phyloP scores from a whole-genome alignment of 2,329 filamentous ascomycete genomes.

The Taxawa tesnikishii region DNA sequence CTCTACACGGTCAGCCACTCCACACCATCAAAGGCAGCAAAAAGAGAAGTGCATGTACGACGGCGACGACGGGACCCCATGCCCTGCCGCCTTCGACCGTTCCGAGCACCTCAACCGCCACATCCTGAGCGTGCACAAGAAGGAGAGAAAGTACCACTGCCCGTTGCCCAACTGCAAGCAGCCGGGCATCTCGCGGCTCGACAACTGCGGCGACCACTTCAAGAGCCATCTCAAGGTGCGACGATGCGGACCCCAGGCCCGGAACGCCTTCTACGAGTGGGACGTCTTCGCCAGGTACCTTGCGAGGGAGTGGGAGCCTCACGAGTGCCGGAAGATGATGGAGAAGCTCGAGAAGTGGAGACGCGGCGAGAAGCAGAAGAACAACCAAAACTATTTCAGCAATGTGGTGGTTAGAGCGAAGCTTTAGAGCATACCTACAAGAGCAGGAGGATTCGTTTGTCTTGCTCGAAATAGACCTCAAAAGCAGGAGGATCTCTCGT shows the following conservation, averaged over 20 bases:
- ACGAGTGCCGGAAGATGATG: constrained; percentile 10
- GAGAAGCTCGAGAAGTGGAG: constrained; percentile 10
- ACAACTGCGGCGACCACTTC: constrained; percentile 20
- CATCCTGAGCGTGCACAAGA: constrained; percentile 10
- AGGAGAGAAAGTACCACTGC: constrained; percentile 12
- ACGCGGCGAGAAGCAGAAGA: not conserved
- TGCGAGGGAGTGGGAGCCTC: constrained; percentile 3
- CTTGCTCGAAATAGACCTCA: too few species aligned
- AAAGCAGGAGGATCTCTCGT: too few species aligned
- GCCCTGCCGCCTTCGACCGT: constrained; percentile 14
- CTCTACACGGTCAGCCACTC: not conserved
- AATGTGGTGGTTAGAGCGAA: too few species aligned
- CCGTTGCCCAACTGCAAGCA: constrained; percentile 11
- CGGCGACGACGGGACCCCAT: constrained; percentile 6
- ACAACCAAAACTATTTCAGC: too few species aligned
- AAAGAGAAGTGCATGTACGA: constrained; percentile 12
- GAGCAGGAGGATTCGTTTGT: too few species aligned
- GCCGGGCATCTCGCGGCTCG: constrained; percentile 12
- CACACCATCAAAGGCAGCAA: not conserved
- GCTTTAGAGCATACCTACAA: too few species aligned
- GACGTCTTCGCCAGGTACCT: constrained; percentile 7
- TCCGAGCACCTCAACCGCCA: constrained; percentile 21
- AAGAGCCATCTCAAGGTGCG: constrained; percentile 15
- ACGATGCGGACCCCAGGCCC: constrained; percentile 10
- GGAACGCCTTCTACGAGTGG: constrained; percentile 14